Evolutionary conservation across 139 green algal species (phyloP).

Genomic region (Eudorina sp.): DNA sequence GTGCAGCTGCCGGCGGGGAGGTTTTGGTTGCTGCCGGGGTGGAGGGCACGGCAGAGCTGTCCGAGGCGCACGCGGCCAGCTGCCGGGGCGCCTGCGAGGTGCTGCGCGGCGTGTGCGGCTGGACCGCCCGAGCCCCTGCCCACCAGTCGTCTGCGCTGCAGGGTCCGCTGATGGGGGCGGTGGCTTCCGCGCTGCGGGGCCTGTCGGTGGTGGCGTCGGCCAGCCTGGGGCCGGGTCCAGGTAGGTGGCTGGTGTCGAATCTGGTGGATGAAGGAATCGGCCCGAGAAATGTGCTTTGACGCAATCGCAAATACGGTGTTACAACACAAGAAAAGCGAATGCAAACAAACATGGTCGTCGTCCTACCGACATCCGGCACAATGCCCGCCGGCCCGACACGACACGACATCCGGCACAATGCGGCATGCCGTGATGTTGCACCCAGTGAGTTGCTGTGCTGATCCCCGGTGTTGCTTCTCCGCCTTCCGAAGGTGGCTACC

Average conservation of each 20-base stretch:
- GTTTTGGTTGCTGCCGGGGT: background rate
- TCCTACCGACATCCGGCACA: no score
- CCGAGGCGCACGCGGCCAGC: constrained; percentile 15
- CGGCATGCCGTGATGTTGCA: no score
- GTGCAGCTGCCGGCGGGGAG: background rate
- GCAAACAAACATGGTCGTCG: no score
- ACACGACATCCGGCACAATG: no score
- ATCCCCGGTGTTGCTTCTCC: no score
- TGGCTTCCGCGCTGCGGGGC: background rate
- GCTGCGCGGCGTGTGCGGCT: background rate
- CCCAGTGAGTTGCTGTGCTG: no score
- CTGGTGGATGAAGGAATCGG: no score
- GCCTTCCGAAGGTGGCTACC: background rate
- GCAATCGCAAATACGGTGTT: no score
- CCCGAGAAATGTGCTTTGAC: no score
- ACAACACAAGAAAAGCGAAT: no score
- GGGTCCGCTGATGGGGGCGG: background rate
- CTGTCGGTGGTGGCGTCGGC: background rate
- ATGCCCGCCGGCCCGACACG: no score
- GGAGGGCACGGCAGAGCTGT: constrained; percentile 12
- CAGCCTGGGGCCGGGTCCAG: background rate
- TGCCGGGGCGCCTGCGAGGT: constrained; percentile 13
- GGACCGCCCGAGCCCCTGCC: background rate
- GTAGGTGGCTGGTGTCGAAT: background rate
- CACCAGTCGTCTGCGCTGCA: constrained; percentile 18